Percentiles rank a stretch among this genome's conserved stretches.
Evolutionary conservation across 768 basidiomycete species (phyloP).

Genomic region (Pulveroboletus sp.): DNA sequence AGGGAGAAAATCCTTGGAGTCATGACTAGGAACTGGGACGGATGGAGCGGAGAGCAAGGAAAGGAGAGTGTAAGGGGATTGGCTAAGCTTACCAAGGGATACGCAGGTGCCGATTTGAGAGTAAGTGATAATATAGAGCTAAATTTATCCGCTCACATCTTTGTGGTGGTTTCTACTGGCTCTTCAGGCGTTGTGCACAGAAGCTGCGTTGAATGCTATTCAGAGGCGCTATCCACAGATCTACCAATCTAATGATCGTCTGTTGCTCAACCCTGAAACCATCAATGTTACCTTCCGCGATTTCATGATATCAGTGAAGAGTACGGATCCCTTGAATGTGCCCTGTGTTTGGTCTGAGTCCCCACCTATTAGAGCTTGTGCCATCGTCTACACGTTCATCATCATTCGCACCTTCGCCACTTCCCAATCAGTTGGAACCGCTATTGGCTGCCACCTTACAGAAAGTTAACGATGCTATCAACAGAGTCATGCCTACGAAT

Average conservation of each 20-base stretch:
- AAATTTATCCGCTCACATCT: neutral
- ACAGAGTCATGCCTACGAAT: constrained; percentile 69
- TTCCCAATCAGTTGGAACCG: constrained; percentile 81
- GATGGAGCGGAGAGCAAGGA: constrained; percentile 58
- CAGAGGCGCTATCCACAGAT: constrained; percentile 96
- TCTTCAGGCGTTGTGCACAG: constrained; percentile 84
- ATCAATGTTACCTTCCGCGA: constrained; percentile 83
- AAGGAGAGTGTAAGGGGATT: constrained; percentile 56
- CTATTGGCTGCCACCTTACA: constrained; percentile 67
- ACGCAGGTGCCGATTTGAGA: constrained; percentile 94
- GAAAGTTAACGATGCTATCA: constrained; percentile 66
- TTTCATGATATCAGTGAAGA: constrained; percentile 96
- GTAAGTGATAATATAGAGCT: constrained; percentile 40
- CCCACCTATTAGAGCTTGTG: constrained; percentile 62
- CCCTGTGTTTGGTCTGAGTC: constrained; percentile 3
- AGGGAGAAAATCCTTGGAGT: constrained; percentile 85
- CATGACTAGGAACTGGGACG: constrained; percentile 87
- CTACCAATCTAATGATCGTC: constrained; percentile 84
- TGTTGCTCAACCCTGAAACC: constrained; percentile 78
- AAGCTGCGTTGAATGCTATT: constrained; percentile 93
- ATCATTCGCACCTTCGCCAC: constrained; percentile 75
- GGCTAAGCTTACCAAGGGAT: constrained; percentile 91
- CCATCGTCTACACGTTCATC: constrained; percentile 93
- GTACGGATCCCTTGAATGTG: constrained; percentile 40
- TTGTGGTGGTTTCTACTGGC: constrained; percentile 1